Evolutionary conservation across 2,329 filamentous ascomycete genomes (phyloP).

Genomic region (Pseudogymnoascus sp.): DNA sequence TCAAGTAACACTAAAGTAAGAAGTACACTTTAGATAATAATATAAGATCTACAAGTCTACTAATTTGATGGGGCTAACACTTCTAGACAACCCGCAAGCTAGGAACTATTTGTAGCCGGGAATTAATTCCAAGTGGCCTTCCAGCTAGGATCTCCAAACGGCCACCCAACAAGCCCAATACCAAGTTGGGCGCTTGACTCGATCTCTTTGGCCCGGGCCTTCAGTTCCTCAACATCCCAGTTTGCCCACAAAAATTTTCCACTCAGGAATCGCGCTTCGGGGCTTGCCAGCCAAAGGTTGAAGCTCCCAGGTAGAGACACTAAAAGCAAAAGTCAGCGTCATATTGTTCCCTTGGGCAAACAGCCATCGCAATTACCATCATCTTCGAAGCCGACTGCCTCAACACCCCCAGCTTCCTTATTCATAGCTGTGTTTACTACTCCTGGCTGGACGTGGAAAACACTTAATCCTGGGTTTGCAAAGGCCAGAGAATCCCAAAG

Average conservation of each 20-base stretch:
- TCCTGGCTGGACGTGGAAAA: conserved; percentile 30
- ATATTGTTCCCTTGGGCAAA: background rate
- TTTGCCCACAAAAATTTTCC: conserved; percentile 39
- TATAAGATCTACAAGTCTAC: background rate
- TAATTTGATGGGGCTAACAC: background rate
- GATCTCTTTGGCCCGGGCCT: conserved; percentile 31
- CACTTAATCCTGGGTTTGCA: conserved; percentile 23
- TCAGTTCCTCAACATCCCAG: conserved; percentile 44
- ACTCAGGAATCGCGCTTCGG: conserved; percentile 39
- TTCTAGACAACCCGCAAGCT: background rate
- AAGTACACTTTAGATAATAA: background rate
- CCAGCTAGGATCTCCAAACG: conserved; percentile 11
- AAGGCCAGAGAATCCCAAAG: conserved; percentile 26
- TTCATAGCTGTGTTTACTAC: conserved; percentile 25
- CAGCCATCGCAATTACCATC: conserved; percentile 21
- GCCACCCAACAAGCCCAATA: conserved; percentile 18
- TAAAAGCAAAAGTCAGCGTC: conserved; percentile 15
- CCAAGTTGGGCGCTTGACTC: conserved; percentile 13
- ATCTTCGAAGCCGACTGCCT: conserved; percentile 21
- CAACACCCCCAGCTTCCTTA: conserved; percentile 19
- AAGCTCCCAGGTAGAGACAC: conserved; percentile 20
- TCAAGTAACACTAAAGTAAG: background rate
- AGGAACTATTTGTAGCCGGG: background rate
- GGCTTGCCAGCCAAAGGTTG: conserved; percentile 19
- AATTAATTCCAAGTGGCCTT: background rate